Percentiles rank a stretch among this genome's conserved stretches.
Conservation (phyloP, 208 protist species). For the Angomonas deanei region DNA sequence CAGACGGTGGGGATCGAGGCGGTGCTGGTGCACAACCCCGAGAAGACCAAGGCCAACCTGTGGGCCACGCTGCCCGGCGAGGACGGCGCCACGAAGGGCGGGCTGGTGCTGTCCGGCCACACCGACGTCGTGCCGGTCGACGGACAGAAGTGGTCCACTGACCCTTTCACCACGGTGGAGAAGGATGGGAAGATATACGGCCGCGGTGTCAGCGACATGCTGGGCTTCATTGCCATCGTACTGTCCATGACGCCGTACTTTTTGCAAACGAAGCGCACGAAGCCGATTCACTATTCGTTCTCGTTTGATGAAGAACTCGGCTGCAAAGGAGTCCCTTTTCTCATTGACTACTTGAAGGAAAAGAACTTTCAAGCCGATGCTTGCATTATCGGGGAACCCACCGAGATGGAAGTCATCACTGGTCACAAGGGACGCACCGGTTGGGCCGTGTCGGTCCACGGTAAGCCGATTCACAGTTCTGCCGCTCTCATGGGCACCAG, state of each 20-base stretch:
- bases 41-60: constrained; percentile 41
- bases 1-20: constrained; percentile 27
- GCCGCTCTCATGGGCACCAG: constrained; percentile 30
- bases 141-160: constrained; percentile 59
- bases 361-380: constrained; percentile 27
- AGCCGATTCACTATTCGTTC: constrained; percentile 31
- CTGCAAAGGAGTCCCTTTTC: background rate
- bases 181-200: constrained; percentile 9
- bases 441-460: constrained; percentile 27
- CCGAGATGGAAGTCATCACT: constrained; percentile 22
- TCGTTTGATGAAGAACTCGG: constrained; percentile 24
- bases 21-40: constrained; percentile 32
- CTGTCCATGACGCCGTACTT: constrained; percentile 28
- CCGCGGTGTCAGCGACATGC: constrained; percentile 39
- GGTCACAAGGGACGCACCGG: constrained; percentile 26
- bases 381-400: constrained; percentile 41
- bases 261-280: constrained; percentile 18
- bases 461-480: constrained; percentile 47
- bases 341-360: background rate
- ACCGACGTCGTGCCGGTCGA: constrained; percentile 70
- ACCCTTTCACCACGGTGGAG: constrained; percentile 33
- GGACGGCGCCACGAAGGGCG: constrained; percentile 38
- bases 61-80: constrained; percentile 44
- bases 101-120: constrained; percentile 51
- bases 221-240: constrained; percentile 35